Evolutionary conservation across 1,284 basidiomycete genomes (phyloP).

Genomic region (Termitomyces sp.): DNA sequence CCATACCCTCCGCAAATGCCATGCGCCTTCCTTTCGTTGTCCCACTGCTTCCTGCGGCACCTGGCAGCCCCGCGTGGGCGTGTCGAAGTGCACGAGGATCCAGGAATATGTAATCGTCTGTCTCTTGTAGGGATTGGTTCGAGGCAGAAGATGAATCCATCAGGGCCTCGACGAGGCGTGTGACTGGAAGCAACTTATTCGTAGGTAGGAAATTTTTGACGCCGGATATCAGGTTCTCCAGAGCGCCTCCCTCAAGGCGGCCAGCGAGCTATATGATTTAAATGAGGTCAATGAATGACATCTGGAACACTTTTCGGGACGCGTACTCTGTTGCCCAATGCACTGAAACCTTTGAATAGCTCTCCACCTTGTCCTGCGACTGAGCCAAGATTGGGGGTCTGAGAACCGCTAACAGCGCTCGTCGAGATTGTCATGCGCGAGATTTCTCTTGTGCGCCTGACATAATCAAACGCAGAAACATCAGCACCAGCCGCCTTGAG

Average conservation of each 20-base stretch:
- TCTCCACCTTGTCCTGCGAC: slow-evolving; percentile 65
- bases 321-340: slow-evolving; percentile 82
- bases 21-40: slow-evolving; percentile 57
- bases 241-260: slow-evolving; percentile 87
- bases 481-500: slow-evolving; percentile 79
- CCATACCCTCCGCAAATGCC: slow-evolving; percentile 85
- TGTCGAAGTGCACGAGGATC: slow-evolving; percentile 81
- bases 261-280: slow-evolving; percentile 68
- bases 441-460: slow-evolving; percentile 88
- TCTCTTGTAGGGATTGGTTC: slow-evolving; percentile 90
- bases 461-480: slow-evolving; percentile 87
- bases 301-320: neutral
- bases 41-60: slow-evolving; percentile 45
- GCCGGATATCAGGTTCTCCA: slow-evolving; percentile 94
- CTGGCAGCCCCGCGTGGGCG: slow-evolving; percentile 44
- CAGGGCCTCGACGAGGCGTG: slow-evolving; percentile 89
- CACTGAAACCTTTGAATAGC: slow-evolving; percentile 89
- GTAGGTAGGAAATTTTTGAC: slow-evolving; percentile 98
- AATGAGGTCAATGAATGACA: neutral
- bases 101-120: slow-evolving; percentile 93
- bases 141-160: slow-evolving; percentile 95
- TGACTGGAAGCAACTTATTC: slow-evolving; percentile 91
- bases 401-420: slow-evolving; percentile 48
- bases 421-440: slow-evolving; percentile 84
- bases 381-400: slow-evolving; percentile 73